phyloP scores from a whole-genome alignment of 2,329 filamentous ascomycete genomes.

The Pleoardoris graminearum region DNA sequence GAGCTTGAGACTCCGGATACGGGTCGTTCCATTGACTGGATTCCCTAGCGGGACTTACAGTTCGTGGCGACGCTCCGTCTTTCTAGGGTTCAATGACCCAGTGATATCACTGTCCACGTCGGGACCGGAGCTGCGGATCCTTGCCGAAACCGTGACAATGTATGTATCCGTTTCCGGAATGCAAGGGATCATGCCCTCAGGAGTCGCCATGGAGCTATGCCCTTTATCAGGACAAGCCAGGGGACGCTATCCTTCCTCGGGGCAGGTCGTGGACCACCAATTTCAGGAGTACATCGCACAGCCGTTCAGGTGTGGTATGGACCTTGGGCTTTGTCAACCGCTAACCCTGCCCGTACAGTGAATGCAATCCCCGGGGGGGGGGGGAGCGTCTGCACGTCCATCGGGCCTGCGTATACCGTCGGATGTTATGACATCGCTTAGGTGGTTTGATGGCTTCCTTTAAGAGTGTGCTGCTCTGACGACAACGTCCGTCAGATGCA shows the following conservation, averaged over 20 bases:
- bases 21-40: background rate
- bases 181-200: too few species aligned
- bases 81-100: too few species aligned
- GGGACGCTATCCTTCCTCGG: too few species aligned
- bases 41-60: background rate
- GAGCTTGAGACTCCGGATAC: background rate
- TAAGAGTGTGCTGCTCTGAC: background rate
- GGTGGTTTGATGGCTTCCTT: background rate
- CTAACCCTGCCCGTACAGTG: background rate
- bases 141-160: too few species aligned
- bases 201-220: too few species aligned
- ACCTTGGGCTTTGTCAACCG: background rate
- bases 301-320: background rate
- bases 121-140: too few species aligned
- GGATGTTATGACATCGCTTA: too few species aligned
- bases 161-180: too few species aligned
- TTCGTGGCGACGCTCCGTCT: conserved; percentile 3
- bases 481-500: background rate
- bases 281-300: background rate
- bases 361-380: too few species aligned
- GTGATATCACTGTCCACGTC: too few species aligned
- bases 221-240: too few species aligned
- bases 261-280: too few species aligned
- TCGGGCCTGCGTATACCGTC: background rate
- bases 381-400: background rate